These are phyloP conservation scores for Diutina pseudorugosa DNA, from an alignment of 1,139 yeast species.

Conservation along the genomic window DNA sequence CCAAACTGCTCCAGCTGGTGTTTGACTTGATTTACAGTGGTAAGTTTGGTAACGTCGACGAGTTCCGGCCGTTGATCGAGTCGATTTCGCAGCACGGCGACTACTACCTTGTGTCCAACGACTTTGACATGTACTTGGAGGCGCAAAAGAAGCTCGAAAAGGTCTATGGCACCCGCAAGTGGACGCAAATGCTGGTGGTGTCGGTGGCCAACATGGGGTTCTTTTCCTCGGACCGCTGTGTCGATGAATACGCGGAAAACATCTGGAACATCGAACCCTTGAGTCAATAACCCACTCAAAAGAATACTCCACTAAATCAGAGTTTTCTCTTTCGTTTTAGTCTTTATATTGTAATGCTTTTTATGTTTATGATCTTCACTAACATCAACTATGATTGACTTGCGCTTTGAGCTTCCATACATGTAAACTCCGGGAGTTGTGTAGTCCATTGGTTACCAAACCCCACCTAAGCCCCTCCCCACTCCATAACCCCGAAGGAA, in stretches of 20 bases:
- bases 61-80: constrained; percentile 58
- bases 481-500: too few relatives aligned
- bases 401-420: too few relatives aligned
- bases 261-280: constrained; percentile 88
- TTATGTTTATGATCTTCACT: too few relatives aligned
- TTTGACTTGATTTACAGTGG: constrained; percentile 62
- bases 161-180: constrained; percentile 50
- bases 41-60: constrained; percentile 57
- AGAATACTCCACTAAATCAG: too few relatives aligned
- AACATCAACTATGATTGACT: too few relatives aligned
- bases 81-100: constrained; percentile 68
- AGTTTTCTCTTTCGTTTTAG: too few relatives aligned
- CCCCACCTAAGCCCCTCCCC: too few relatives aligned
- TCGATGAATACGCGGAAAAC: constrained; percentile 84
- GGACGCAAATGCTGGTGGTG: constrained; percentile 67
- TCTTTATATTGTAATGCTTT: too few relatives aligned
- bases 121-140: constrained; percentile 74
- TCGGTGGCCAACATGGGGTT: constrained; percentile 92
- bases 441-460: too few relatives aligned
- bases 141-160: constrained; percentile 70
- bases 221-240: constrained; percentile 84
- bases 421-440: too few relatives aligned
- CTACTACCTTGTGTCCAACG: constrained; percentile 78
- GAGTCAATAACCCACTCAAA: neutral
- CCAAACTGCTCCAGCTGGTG: constrained; percentile 48